phyloP scores from a whole-genome alignment of 495 filamentous ascomycete genomes.

The Penicillium turbatum region DNA sequence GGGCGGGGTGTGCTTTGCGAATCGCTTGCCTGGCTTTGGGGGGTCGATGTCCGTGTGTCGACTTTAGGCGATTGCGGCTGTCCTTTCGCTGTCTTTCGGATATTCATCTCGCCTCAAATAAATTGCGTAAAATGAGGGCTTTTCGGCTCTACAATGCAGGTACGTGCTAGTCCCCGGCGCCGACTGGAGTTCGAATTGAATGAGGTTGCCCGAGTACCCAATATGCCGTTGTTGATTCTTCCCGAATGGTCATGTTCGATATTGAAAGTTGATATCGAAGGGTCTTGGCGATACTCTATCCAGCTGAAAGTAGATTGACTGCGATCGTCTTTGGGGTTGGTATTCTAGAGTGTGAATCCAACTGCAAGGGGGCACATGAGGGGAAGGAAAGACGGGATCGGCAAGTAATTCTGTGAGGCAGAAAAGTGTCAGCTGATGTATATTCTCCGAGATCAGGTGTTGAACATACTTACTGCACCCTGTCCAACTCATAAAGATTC shows the following conservation, averaged over 20 bases:
- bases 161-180: conserved; percentile 23
- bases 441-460: background rate
- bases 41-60: conserved; percentile 13
- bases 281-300: background rate
- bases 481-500: background rate
- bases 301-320: background rate
- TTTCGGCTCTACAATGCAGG: background rate
- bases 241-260: conserved; percentile 29
- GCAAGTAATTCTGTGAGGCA: background rate
- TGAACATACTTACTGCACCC: background rate
- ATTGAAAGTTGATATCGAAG: background rate
- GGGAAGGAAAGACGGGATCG: conserved; percentile 6
- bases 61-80: conserved; percentile 12
- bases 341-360: background rate
- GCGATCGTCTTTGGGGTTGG: background rate
- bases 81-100: conserved; percentile 15
- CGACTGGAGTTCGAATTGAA: conserved; percentile 12
- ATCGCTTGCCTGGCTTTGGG: conserved; percentile 20
- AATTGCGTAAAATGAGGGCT: background rate
- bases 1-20: conserved; percentile 17
- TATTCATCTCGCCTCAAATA: conserved; percentile 14
- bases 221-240: conserved; percentile 11
- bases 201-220: conserved; percentile 15
- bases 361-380: background rate
- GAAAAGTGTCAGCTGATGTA: background rate